phyloP scores from a whole-genome alignment of 192 early-diverging fungal genomes.

The Kickxella alabastrina region DNA sequence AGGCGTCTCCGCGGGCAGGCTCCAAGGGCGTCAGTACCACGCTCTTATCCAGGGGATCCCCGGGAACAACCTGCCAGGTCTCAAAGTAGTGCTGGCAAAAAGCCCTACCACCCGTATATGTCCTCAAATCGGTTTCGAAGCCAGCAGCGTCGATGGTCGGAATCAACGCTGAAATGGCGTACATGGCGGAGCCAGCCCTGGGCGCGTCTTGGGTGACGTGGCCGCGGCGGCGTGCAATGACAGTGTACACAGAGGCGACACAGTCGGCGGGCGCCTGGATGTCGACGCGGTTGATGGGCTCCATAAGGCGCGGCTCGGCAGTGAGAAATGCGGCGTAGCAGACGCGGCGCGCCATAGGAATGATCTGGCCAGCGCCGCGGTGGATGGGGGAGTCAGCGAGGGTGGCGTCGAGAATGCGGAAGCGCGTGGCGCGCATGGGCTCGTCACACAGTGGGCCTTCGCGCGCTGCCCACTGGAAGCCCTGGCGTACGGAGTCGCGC shows the following conservation, averaged over 20 bases:
- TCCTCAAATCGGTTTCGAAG: conserved; percentile 94
- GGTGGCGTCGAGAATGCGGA: conserved; percentile 84
- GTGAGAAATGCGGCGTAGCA: conserved; percentile 96
- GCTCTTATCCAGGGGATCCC: conserved; percentile 88
- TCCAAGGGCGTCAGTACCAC: conserved; percentile 88
- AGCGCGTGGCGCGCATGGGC: conserved; percentile 94
- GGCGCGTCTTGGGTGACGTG: conserved; percentile 94
- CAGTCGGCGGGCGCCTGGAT: conserved; percentile 96
- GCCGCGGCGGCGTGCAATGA: conserved; percentile 87
- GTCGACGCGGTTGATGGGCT: conserved; percentile 94
- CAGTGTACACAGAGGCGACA: conserved; percentile 91
- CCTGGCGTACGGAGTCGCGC: conserved; percentile 85
- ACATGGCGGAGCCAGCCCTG: conserved; percentile 90
- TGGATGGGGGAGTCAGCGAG: conserved; percentile 84
- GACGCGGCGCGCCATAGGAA: conserved; percentile 93
- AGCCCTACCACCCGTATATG: conserved; percentile 94
- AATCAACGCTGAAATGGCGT: conserved; percentile 88
- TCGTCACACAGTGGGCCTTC: conserved; percentile 98
- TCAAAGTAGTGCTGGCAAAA: conserved; percentile 99
- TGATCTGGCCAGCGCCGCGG: conserved; percentile 93
- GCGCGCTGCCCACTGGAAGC: conserved; percentile 96
- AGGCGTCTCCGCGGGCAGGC: conserved; percentile 58
- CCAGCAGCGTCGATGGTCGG: conserved; percentile 95
- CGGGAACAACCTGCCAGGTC: conserved; percentile 97
- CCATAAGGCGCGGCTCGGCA: conserved; percentile 94